A percentile compares a stretch with the other conserved stretches of the same genome.
phyloP scores from a whole-genome alignment of 2,329 filamentous ascomycete species.

The Chaetomiaceae sp. region DNA sequence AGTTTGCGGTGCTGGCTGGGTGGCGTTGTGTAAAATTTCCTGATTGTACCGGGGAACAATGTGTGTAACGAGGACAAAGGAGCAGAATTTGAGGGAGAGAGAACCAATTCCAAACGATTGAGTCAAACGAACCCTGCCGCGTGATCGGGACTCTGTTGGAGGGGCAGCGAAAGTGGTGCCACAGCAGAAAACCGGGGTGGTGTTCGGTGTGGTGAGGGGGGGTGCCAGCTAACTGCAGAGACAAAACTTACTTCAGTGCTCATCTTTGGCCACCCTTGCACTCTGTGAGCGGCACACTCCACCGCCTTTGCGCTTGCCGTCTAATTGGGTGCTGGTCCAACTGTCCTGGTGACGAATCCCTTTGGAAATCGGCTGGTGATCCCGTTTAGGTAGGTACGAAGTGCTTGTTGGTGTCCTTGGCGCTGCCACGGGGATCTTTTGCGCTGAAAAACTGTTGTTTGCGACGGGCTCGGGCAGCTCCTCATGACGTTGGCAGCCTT shows the following conservation, averaged over 20 bases:
- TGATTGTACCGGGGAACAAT: no score
- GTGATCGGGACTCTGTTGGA: conserved; percentile 11
- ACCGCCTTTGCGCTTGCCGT: conserved; percentile 12
- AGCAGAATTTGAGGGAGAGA: no score
- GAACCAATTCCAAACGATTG: no score
- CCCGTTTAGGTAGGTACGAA: background rate
- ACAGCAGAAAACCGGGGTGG: background rate
- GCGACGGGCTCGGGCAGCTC: conserved; percentile 5
- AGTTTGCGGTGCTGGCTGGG: conserved; percentile 10
- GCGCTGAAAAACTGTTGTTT: conserved; percentile 3
- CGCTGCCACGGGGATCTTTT: conserved; percentile 2
- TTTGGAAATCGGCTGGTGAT: background rate
- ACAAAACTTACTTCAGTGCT: conserved; percentile 30
- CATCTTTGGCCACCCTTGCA: conserved; percentile 26
- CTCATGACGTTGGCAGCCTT: conserved; percentile 19
- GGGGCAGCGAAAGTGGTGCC: conserved; percentile 14
- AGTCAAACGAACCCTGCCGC: background rate
- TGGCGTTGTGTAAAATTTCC: no score
- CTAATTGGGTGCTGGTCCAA: background rate
- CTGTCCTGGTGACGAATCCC: background rate
- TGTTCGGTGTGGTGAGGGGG: conserved; percentile 6
- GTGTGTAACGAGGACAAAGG: no score
- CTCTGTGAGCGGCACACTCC: conserved; percentile 15
- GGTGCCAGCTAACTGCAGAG: conserved; percentile 13
- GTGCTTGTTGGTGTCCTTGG: background rate